Percentiles rank a stretch among this genome's conserved stretches.
phyloP scores from a whole-genome alignment of 257 asterid genomes.

The Capsicum baccatum region DNA sequence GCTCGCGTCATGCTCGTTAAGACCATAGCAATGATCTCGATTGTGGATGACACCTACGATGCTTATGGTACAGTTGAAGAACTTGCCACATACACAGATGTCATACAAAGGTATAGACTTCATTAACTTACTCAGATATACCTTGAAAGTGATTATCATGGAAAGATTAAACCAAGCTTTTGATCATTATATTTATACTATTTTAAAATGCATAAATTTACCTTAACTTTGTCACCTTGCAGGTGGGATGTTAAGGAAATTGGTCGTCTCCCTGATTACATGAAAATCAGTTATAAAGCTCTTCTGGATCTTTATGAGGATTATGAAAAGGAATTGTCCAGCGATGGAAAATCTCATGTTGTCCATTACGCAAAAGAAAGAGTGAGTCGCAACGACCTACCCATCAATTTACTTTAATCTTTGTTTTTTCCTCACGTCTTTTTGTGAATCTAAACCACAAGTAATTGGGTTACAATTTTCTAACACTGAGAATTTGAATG shows the following conservation, averaged over 20 bases:
- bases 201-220: no score
- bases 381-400: neutral
- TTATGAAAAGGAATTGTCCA: neutral
- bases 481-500: neutral
- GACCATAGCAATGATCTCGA: neutral
- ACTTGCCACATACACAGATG: neutral
- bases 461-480: neutral
- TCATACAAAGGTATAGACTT: neutral
- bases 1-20: slow-evolving; percentile 21
- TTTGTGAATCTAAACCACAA: neutral
- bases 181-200: no score
- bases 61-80: neutral
- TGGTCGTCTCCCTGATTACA: neutral
- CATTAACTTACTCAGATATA: no score
- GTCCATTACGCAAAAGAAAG: neutral
- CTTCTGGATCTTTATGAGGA: neutral
- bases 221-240: neutral
- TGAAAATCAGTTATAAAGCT: neutral
- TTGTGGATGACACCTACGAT: neutral
- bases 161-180: no score
- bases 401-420: neutral
- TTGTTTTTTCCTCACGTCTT: no score
- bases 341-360: neutral
- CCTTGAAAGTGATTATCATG: no score
- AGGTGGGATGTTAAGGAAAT: neutral